Percentiles rank a stretch among this genome's conserved stretches.
phyloP scores from a whole-genome alignment of 495 filamentous ascomycete species.

The Recurvomyces mirabilis region DNA sequence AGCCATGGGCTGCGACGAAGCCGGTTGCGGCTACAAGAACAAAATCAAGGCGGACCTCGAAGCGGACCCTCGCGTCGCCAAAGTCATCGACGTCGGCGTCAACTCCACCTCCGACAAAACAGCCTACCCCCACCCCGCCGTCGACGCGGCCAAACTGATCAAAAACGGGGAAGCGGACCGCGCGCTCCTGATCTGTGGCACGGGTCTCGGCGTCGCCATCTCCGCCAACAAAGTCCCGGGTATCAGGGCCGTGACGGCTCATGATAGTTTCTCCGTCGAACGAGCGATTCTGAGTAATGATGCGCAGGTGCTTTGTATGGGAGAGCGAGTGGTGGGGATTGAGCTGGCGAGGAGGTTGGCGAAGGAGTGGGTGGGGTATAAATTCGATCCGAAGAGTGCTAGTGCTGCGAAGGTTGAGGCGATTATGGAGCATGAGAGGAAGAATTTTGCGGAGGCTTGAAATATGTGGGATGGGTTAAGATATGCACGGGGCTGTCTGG shows the following conservation, averaged over 20 bases:
- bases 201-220: slow-evolving; percentile 77
- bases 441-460: slow-evolving; percentile 30
- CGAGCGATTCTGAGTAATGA: slow-evolving; percentile 72
- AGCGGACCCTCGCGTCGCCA: slow-evolving; percentile 52
- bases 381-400: slow-evolving; percentile 53
- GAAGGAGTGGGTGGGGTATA: slow-evolving; percentile 71
- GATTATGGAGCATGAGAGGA: slow-evolving; percentile 61
- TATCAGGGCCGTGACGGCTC: slow-evolving; percentile 74
- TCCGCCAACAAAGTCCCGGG: slow-evolving; percentile 78
- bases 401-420: slow-evolving; percentile 17
- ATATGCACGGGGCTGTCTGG: no score
- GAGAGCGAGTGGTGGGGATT: slow-evolving; percentile 70
- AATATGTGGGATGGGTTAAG: no score
- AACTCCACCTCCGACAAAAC: slow-evolving; percentile 59
- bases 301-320: slow-evolving; percentile 81
- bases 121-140: slow-evolving; percentile 72
- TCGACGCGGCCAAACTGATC: slow-evolving; percentile 20
- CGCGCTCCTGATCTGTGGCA: slow-evolving; percentile 77
- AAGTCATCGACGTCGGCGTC: slow-evolving; percentile 60
- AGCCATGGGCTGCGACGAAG: slow-evolving; percentile 58
- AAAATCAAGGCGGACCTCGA: slow-evolving; percentile 64
- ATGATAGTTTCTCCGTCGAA: slow-evolving; percentile 78
- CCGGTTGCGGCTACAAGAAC: slow-evolving; percentile 68
- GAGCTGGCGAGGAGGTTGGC: slow-evolving; percentile 69
- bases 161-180: slow-evolving; percentile 52